Percentiles rank a stretch among this genome's conserved stretches.
Conservation (phyloP, 495 filamentous ascomycete genomes). For the Baudoinia panamericana region DNA sequence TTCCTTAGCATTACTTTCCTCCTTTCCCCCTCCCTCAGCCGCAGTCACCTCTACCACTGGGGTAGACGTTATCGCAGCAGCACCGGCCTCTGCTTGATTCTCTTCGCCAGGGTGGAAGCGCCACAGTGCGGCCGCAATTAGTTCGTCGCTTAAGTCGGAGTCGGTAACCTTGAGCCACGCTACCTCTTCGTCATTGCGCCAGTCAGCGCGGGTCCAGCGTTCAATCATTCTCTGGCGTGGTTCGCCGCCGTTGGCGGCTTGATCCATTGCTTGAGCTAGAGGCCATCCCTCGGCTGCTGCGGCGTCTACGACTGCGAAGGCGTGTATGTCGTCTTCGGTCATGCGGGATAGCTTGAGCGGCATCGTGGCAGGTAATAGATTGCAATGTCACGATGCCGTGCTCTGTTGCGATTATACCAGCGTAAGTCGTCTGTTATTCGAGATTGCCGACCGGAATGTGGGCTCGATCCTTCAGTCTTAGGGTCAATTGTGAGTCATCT, state of each 20-base stretch:
- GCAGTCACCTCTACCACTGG: not conserved
- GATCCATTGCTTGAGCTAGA: constrained; percentile 7
- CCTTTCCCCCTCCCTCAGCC: not conserved
- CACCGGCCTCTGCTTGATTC: not conserved
- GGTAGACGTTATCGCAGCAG: not conserved
- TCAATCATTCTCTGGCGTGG: constrained; percentile 1
- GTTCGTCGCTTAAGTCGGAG: constrained; percentile 4
- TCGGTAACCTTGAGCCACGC: constrained; percentile 14
- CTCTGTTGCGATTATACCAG: too few relatives aligned
- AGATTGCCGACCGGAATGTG: too few relatives aligned
- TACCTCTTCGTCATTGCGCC: not conserved
- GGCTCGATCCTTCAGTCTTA: too few relatives aligned
- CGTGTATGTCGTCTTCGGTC: constrained; percentile 10
- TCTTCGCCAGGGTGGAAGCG: not conserved
- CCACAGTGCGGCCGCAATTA: constrained; percentile 14
- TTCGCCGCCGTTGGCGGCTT: not conserved
- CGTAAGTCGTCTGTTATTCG: too few relatives aligned
- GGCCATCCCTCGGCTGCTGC: constrained; percentile 8
- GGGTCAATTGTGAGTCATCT: too few relatives aligned
- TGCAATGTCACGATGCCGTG: too few relatives aligned
- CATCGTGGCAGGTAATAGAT: too few relatives aligned
- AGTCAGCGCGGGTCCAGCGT: constrained; percentile 1
- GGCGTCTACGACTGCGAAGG: constrained; percentile 12
- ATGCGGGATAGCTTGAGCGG: constrained; percentile 10
- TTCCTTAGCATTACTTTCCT: not conserved